Conservation (phyloP, 371 early-diverging fungal genomes). For the Mortierella sp. region DNA sequence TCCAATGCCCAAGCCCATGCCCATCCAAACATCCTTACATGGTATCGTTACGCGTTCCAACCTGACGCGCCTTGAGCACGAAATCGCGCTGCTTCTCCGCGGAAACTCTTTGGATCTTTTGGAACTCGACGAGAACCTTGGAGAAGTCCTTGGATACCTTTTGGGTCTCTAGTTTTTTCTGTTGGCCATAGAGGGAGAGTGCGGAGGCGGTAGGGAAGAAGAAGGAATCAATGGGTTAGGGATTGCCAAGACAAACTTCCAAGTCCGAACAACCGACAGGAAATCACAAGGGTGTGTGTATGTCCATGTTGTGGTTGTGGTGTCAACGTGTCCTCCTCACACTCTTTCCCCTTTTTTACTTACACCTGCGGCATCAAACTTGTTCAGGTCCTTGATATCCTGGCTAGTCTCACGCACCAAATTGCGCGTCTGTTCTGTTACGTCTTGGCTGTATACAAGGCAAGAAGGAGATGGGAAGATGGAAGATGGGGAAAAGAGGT, state of each 20-base stretch:
- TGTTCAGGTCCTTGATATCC: constrained; percentile 77
- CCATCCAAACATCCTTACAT: constrained; percentile 17
- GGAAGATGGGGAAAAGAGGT: neutral
- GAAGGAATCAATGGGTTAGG: no score
- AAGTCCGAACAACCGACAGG: no score
- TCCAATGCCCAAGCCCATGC: no score
- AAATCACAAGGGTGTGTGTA: constrained; percentile 1
- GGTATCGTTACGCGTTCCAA: constrained; percentile 17
- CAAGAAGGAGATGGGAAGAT: no score
- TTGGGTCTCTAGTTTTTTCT: constrained; percentile 75
- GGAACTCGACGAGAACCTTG: constrained; percentile 88
- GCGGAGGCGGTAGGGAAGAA: constrained; percentile 1
- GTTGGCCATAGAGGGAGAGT: neutral
- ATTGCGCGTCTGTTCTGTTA: constrained; percentile 86
- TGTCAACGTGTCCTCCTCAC: no score
- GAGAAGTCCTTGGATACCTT: constrained; percentile 93
- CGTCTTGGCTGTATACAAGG: constrained; percentile 67
- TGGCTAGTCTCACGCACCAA: constrained; percentile 80
- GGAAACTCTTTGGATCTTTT: constrained; percentile 83
- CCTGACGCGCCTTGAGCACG: constrained; percentile 70
- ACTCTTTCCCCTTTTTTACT: constrained; percentile 6
- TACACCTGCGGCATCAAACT: constrained; percentile 52
- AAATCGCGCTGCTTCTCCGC: constrained; percentile 91
- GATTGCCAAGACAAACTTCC: no score
- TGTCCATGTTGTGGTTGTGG: no score